Percentiles rank a stretch among this genome's conserved stretches.
These are phyloP conservation scores for Verticillium longisporum DNA, from an alignment of 2,329 filamentous ascomycete species.

Conservation along the genomic window DNA sequence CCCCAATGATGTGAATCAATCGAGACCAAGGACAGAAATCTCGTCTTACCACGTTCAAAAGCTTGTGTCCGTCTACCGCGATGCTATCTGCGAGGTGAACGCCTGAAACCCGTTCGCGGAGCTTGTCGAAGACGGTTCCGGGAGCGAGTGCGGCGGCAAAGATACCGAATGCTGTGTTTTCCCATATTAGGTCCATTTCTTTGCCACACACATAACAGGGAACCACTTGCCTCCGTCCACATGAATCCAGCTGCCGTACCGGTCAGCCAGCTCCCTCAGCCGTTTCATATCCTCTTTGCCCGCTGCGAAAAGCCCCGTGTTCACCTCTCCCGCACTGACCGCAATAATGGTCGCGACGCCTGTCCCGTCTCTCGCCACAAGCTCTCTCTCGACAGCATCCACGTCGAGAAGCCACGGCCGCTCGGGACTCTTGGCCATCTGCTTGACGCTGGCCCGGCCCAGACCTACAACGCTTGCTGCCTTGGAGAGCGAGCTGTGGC, in stretches of 20 bases:
- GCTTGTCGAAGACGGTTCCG: constrained; percentile 45
- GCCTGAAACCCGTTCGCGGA: constrained; percentile 49
- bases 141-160: constrained; percentile 62
- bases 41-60: constrained; percentile 72
- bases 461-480: constrained; percentile 77
- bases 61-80: constrained; percentile 78
- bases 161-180: constrained; percentile 65
- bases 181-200: neutral
- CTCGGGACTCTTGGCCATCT: constrained; percentile 41
- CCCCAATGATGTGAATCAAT: neutral
- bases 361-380: constrained; percentile 30
- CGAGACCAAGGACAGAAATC: neutral
- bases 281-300: constrained; percentile 52
- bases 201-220: neutral
- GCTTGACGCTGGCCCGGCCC: constrained; percentile 61
- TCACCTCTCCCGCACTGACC: constrained; percentile 84
- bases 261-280: constrained; percentile 64
- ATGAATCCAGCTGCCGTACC: constrained; percentile 77
- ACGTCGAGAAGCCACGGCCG: constrained; percentile 68
- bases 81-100: constrained; percentile 83
- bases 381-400: constrained; percentile 51
- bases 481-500: constrained; percentile 79
- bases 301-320: constrained; percentile 72
- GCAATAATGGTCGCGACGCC: constrained; percentile 67
- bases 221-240: constrained; percentile 62